phyloP scores from a whole-genome alignment of 306 rosid species.

The Coriaria nepalensis region DNA sequence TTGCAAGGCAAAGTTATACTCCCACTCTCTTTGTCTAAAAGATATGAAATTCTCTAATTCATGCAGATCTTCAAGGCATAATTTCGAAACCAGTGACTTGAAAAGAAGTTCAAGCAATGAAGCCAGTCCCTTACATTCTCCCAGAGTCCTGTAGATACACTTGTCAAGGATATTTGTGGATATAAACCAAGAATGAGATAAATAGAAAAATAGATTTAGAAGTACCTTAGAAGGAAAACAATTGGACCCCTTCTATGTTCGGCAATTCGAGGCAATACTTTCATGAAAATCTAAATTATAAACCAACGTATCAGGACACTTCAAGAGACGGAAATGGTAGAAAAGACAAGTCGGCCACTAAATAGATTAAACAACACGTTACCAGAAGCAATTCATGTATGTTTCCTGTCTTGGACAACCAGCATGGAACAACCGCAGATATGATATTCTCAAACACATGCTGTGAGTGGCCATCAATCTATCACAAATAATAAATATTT shows the following conservation, averaged over 20 bases:
- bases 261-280: conserved; percentile 56
- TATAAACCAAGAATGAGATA: conserved; percentile 1
- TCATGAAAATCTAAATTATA: conserved; percentile 48
- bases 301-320: conserved; percentile 16
- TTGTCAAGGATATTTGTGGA: conserved; percentile 13
- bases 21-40: conserved; percentile 54
- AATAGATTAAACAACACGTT: too few relatives aligned
- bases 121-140: conserved; percentile 69
- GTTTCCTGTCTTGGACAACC: conserved; percentile 58
- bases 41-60: conserved; percentile 29
- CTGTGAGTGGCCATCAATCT: conserved; percentile 74
- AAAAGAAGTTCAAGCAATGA: conserved; percentile 60
- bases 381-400: conserved; percentile 64
- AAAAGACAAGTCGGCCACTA: too few relatives aligned
- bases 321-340: conserved; percentile 9
- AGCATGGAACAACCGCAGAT: conserved; percentile 80
- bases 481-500: too few relatives aligned
- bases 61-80: conserved; percentile 16
- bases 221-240: conserved; percentile 56
- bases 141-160: conserved; percentile 52
- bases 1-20: conserved; percentile 55
- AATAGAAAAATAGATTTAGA: neutral
- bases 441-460: conserved; percentile 70
- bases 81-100: conserved; percentile 53
- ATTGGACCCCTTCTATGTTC: conserved; percentile 63